These are phyloP conservation scores for Mycena amicta DNA, from an alignment of 768 basidiomycete species.

Conservation along the genomic window DNA sequence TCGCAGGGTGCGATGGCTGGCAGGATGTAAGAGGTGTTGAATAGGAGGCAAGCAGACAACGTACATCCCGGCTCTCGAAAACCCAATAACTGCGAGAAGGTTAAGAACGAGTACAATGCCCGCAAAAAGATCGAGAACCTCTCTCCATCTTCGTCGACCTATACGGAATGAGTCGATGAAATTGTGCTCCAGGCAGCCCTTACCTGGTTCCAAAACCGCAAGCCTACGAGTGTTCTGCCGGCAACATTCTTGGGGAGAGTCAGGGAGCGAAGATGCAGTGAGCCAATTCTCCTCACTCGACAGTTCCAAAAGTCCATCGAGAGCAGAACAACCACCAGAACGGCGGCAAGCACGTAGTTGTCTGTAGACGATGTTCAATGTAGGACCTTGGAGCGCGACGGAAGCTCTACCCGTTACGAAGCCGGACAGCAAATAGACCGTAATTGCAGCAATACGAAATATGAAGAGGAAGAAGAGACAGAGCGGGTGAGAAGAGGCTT, in stretches of 20 bases:
- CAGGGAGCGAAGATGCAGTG: too few species aligned
- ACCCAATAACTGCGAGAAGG: too few species aligned
- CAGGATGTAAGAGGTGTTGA: constrained; percentile 2
- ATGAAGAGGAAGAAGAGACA: constrained; percentile 87
- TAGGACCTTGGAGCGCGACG: neutral
- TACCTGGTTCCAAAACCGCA: constrained; percentile 97
- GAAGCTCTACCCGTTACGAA: constrained; percentile 39
- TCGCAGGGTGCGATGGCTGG: constrained; percentile 86
- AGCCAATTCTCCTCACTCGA: too few species aligned
- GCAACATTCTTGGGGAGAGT: constrained; percentile 83
- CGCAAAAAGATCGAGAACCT: too few species aligned
- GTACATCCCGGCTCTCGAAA: constrained; percentile 93
- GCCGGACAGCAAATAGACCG: constrained; percentile 92
- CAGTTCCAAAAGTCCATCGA: constrained; percentile 99
- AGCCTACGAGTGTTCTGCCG: constrained; percentile 89
- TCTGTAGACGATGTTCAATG: constrained; percentile 53
- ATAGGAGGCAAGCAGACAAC: constrained; percentile 28
- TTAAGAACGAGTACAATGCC: too few species aligned
- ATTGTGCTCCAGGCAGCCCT: too few species aligned
- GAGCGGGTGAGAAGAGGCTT: constrained; percentile 82
- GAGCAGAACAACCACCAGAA: constrained; percentile 88
- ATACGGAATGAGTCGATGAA: too few species aligned
- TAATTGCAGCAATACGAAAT: constrained; percentile 86
- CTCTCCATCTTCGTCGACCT: constrained; percentile 97
- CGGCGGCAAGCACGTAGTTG: constrained; percentile 94